phyloP scores from a whole-genome alignment of 129 eudicot genomes.

The Artemisia tridentata region DNA sequence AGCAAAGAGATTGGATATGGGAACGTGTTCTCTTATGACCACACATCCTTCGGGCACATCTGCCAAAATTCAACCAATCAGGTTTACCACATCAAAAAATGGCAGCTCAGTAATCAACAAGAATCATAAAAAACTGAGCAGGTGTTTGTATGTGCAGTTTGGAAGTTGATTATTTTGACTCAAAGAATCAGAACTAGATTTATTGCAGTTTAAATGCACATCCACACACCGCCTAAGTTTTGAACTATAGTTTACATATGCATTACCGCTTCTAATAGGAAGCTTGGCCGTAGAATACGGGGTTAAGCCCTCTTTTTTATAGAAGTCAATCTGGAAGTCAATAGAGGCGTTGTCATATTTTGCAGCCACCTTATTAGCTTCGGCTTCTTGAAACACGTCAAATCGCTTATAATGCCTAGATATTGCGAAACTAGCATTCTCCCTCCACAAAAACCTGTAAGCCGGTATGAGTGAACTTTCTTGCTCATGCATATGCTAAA shows the following conservation, averaged over 20 bases:
- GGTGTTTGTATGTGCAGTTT: too few species aligned
- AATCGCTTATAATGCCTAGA: slow-evolving; percentile 86
- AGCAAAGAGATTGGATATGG: slow-evolving; percentile 70
- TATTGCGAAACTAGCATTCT: slow-evolving; percentile 89
- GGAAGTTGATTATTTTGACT: background rate
- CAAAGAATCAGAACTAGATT: background rate
- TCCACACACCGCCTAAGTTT: slow-evolving; percentile 5
- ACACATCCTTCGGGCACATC: slow-evolving; percentile 98
- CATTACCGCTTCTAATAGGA: slow-evolving; percentile 84
- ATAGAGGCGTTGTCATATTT: slow-evolving; percentile 82
- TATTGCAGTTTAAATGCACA: background rate
- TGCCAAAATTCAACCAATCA: slow-evolving; percentile 26
- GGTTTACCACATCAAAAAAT: background rate
- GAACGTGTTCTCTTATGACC: slow-evolving; percentile 76
- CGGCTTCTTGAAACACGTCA: slow-evolving; percentile 87
- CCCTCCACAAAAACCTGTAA: slow-evolving; percentile 87
- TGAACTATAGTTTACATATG: background rate
- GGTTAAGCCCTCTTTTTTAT: slow-evolving; percentile 80
- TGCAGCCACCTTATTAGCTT: slow-evolving; percentile 82
- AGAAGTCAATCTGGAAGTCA: slow-evolving; percentile 81
- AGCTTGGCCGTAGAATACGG: slow-evolving; percentile 76
- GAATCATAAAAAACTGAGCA: too few species aligned
- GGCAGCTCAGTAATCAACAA: too few species aligned
- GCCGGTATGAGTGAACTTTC: background rate
- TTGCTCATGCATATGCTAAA: background rate